Percentiles rank a stretch among this genome's conserved stretches.
These are phyloP conservation scores for Magnolia sinica DNA, from an alignment of 164 flowering plant genomes.

Conservation along the genomic window DNA sequence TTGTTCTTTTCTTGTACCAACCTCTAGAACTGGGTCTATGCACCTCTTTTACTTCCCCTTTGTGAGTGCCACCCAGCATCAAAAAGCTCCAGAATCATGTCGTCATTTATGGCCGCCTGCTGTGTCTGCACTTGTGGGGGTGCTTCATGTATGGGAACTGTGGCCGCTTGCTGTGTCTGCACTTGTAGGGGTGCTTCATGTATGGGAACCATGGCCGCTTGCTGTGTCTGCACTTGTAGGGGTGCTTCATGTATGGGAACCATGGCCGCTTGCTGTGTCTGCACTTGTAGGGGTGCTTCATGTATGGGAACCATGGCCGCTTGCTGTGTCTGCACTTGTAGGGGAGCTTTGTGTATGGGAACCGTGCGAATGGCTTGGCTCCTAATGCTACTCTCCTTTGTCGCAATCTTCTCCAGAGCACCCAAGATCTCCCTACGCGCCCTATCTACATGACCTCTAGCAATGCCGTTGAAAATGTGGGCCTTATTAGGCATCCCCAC, in stretches of 20 bases:
- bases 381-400: constrained; percentile 13
- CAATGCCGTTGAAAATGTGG: neutral
- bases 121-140: neutral
- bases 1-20: neutral
- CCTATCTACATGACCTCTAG: neutral
- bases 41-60: neutral
- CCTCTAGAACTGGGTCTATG: neutral
- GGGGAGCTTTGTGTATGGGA: neutral
- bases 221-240: neutral
- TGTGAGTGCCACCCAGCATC: constrained; percentile 44
- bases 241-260: neutral
- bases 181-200: neutral
- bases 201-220: neutral
- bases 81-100: constrained; percentile 40
- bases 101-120: constrained; percentile 13
- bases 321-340: neutral
- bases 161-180: neutral
- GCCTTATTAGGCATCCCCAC: neutral
- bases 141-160: too few relatives aligned
- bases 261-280: neutral
- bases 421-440: neutral
- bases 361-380: neutral
- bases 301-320: neutral
- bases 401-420: neutral
- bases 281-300: neutral